Base-by-base conservation (phyloP, 2,329 filamentous ascomycete species). In the Aciculosporium take region DNA sequence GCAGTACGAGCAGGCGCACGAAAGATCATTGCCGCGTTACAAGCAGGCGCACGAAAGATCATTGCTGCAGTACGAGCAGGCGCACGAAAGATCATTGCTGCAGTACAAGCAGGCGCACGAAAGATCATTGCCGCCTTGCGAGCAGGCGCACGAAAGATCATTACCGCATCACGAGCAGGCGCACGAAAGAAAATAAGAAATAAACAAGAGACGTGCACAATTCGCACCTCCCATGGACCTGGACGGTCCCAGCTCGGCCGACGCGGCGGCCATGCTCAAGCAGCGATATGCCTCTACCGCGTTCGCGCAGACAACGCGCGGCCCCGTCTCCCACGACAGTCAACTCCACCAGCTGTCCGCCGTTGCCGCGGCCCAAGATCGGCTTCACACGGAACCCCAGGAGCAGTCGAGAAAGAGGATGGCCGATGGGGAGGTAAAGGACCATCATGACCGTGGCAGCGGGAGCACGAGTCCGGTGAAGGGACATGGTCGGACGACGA, bases 391-490 rank as follows among this genome's bases (percentile, higher is more conserved):
- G 25, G 53, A 56, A 56, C 44, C 64, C 55, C 49, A 49, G 28
- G 50, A 56, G 4, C 13, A 7, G 27, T 68, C 70, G 29, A 74
- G 76, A 46, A 93, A 93, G 63, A 73, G 86, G 49, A 89, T 76
- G 52, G 83, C 84, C 27, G 81, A 83, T 54, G 86, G 84, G 32
- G 67, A 75, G 38, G 68, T 87, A 43, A 93, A 87, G 61, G 59
- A 67, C 52, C 64, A 45, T 46, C 64, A 87, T 61, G 59, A 67
- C 52, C 64, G 45, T 46, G 63, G 46, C 46, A 58, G 32, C 49
- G 56, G 48, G 7, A 68, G 61, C 46, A 61, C 56, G 37, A 77
- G 70, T 43, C 69, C 67, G 18, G 55, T 63, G 27, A 60, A 65
- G 51, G 72, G 71, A 24, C 82, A 85, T 57, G 81, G 80, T 23